These are phyloP conservation scores for Cutaneotrichosporon daszewskae DNA, from an alignment of 1,284 basidiomycete species.

Conservation along the genomic window DNA sequence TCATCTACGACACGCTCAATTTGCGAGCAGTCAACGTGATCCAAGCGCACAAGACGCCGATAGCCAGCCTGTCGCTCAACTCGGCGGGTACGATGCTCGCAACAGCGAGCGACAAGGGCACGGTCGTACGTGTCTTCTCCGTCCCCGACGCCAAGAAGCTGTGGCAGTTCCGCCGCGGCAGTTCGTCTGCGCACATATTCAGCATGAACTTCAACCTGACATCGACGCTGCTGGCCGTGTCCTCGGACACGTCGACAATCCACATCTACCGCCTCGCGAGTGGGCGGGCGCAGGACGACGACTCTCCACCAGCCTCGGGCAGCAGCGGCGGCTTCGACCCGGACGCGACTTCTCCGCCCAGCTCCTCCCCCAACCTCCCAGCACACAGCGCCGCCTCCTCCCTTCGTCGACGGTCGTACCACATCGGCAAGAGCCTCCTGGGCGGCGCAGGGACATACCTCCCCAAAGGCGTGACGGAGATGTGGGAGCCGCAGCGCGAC, in stretches of 20 bases:
- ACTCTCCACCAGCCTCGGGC: conserved; percentile 8
- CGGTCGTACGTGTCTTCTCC: conserved; percentile 91
- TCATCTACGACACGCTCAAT: conserved; percentile 86
- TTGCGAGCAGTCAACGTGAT: conserved; percentile 91
- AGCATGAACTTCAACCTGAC: conserved; percentile 88
- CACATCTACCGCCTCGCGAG: conserved; percentile 83
- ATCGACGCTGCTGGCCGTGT: conserved; percentile 77
- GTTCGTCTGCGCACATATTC: conserved; percentile 78
- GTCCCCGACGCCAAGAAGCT: conserved; percentile 87
- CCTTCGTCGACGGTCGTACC: conserved; percentile 58
- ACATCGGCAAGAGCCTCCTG: conserved; percentile 72
- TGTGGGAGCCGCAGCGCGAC: conserved; percentile 95
- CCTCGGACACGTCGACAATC: conserved; percentile 89
- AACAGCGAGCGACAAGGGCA: conserved; percentile 91
- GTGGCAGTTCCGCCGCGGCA: conserved; percentile 90
- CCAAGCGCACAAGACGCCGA: conserved; percentile 91
- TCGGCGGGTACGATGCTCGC: conserved; percentile 84
- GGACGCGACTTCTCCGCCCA: conserved; percentile 28
- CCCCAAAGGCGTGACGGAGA: conserved; percentile 83
- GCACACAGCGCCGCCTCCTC: conserved; percentile 29
- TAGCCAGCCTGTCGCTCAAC: conserved; percentile 83
- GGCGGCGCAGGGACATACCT: conserved; percentile 83
- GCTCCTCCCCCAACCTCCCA: conserved; percentile 1
- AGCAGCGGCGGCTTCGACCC: conserved; percentile 19
- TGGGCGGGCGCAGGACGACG: conserved; percentile 7